Base-by-base conservation (phyloP, 1,284 basidiomycete genomes). In the Papiliotrema terrestris region DNA sequence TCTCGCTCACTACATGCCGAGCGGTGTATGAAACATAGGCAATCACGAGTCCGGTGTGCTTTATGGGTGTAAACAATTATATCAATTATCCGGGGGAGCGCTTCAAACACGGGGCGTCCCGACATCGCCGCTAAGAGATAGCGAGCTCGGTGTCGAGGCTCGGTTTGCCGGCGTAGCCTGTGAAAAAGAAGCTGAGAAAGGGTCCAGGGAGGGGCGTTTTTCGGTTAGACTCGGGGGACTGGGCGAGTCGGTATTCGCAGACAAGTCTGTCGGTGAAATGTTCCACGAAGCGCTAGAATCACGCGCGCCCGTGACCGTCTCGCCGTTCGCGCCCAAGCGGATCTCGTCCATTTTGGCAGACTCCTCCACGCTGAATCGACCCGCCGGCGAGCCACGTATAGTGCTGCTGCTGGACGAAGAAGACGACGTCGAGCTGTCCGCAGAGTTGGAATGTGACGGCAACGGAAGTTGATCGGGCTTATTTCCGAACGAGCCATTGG, bases 331-430 rank as follows among this genome's bases (percentile, higher is more conserved):
- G 15, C 44, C 41, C 49, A 20, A 53, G 29, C 25, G 53, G 29
- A 59, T 53, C 36, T 35, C 36, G 17, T 46, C 51, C 52, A 59
- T 51, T 20, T 52, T 50, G 8, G n/a, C 45, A 4, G 47, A 35
- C 5, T 54, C 51, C 19, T 54, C 58, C 17, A 22, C 43, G 29
- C 51, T 54, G 13, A 47, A 22, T 44, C 53, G 44, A 15, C 50
- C 45, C 13, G 20, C n/a, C 13, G 44, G 35, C 25, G 41, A 9
- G 11, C 19, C n/a, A 26, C 43, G 20, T 49, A 36, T 41, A 5
- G 29, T 32, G 29, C 23, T 45, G 8, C 23, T 45, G n/a, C 13
- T 45, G 6, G n/a, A 14, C 43, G 39, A 41, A 5, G 17, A 20
- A 35, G 37, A 35, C 17, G n/a, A 15, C 17, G 37, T 35, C 17